Base-by-base conservation (phyloP, 2,329 filamentous ascomycete species). In the Pseudogymnoascus sp. region DNA sequence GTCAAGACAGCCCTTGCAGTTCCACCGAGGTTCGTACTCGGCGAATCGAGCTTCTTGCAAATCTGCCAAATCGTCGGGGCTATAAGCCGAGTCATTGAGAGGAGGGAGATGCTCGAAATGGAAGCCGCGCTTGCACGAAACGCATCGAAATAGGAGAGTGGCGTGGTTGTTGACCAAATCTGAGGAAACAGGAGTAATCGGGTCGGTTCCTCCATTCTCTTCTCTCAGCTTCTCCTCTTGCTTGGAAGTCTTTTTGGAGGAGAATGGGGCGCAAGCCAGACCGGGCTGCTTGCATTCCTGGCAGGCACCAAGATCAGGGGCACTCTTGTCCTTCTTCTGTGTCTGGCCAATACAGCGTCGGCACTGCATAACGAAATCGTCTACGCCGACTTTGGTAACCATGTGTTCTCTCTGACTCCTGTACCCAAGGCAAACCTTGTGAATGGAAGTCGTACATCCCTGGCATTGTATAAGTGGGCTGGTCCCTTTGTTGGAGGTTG, bases 361-460 rank as follows among this genome's bases (percentile, higher is more conserved):
- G 75, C 94, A 99, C 71, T 99, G 94, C 38, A 99, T 76, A 14
- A 99, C 86, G 67, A 96, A 97, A 37, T 87, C 75, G 2, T 87
- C 84, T 1, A 87, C 78, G 2, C 79, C 86, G 59, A 97, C 74
- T 72, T 97, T 99, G 22, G 91, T 97, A 8, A 90, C 90, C 35
- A 94, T 76, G 71, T 97, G 94, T n/a, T 96, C 91, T 63, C 94
- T 82, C 11, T 73, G 77, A 59, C 81, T 82, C 58, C 94, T 84
- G 57, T 80, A 78, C 1, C 93, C 91, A 28, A 99, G 79, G 70
- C 94, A 99, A 39, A 76, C 76, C 72, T 89, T 90, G 74, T 99
- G 94, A 67, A 91, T 96, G 0, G 89, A 81, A 57, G 87, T 78
- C 1, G 87, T 91, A 71, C 94, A 99, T 30, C 94, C 94, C 74